Conservation (phyloP, 768 basidiomycete genomes). For the Tephrocybe rancida region DNA sequence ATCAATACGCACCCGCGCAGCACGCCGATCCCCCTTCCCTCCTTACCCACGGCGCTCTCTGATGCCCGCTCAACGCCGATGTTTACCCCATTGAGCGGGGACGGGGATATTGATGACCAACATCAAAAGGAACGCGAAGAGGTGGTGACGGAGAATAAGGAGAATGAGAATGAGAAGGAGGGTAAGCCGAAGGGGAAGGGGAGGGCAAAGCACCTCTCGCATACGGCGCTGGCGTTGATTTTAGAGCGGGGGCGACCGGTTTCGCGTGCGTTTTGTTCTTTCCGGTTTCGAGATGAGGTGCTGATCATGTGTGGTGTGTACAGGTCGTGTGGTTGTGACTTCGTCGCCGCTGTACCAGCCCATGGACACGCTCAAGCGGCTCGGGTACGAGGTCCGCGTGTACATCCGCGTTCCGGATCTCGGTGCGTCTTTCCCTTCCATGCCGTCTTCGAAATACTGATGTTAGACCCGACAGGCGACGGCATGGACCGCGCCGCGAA, state of each 20-base stretch:
- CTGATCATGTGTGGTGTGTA: background rate
- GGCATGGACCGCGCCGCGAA: constrained; percentile 52
- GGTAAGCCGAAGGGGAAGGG: background rate
- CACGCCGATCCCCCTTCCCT: constrained; percentile 38
- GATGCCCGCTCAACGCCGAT: background rate
- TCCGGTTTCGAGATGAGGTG: background rate
- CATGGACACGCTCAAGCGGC: constrained; percentile 67
- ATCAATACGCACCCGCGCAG: background rate
- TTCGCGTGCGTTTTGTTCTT: constrained; percentile 41
- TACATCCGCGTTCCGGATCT: constrained; percentile 72
- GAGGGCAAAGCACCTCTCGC: constrained; percentile 57
- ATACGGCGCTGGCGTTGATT: constrained; percentile 75
- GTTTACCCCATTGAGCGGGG: too few relatives aligned
- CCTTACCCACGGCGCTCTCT: constrained; percentile 36
- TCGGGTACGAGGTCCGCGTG: constrained; percentile 77
- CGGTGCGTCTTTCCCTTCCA: constrained; percentile 27
- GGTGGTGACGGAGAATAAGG: background rate
- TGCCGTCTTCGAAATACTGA: background rate
- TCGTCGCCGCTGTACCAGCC: constrained; percentile 86
- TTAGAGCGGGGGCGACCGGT: constrained; percentile 82
- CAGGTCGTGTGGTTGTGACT: constrained; percentile 71
- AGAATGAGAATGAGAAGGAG: background rate
- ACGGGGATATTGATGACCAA: too few relatives aligned
- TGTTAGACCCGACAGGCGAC: constrained; percentile 38
- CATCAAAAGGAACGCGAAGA: background rate